Percentiles rank a stretch among this genome's conserved stretches.
phyloP scores from a whole-genome alignment of 75 land plant species.

The Picea sitchensis region DNA sequence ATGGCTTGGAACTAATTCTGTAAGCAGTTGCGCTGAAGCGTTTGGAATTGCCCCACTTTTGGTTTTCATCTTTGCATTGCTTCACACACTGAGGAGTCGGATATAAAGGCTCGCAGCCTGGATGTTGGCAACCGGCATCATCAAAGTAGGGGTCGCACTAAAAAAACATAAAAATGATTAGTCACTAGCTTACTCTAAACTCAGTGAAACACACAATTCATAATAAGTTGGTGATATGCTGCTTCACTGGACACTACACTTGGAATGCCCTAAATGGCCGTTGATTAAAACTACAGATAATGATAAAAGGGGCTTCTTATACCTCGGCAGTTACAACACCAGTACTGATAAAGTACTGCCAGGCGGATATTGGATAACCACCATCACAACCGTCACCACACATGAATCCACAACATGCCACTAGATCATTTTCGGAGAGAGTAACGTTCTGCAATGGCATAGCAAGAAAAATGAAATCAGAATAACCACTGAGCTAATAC shows the following conservation, averaged over 20 bases:
- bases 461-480: conserved; percentile 10
- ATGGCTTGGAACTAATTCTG: conserved; percentile 19
- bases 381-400: conserved; percentile 98
- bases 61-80: conserved; percentile 34
- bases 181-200: background rate
- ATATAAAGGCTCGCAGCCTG: conserved; percentile 39
- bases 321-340: conserved; percentile 97
- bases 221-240: background rate
- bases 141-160: conserved; percentile 55
- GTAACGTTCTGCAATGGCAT: conserved; percentile 51
- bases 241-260: background rate
- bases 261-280: background rate
- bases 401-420: conserved; percentile 93
- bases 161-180: background rate
- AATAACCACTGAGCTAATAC: background rate
- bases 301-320: background rate
- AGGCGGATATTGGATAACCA: conserved; percentile 78
- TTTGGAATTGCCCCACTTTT: conserved; percentile 24
- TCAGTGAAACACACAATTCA: background rate
- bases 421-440: conserved; percentile 86
- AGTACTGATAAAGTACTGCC: conserved; percentile 81
- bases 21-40: conserved; percentile 37
- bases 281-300: background rate
- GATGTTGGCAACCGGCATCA: conserved; percentile 31
- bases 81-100: conserved; percentile 42